Percentiles rank a stretch among this genome's conserved stretches.
phyloP scores from a whole-genome alignment of 2,329 filamentous ascomycete genomes.

The Stylonectria norvegica region DNA sequence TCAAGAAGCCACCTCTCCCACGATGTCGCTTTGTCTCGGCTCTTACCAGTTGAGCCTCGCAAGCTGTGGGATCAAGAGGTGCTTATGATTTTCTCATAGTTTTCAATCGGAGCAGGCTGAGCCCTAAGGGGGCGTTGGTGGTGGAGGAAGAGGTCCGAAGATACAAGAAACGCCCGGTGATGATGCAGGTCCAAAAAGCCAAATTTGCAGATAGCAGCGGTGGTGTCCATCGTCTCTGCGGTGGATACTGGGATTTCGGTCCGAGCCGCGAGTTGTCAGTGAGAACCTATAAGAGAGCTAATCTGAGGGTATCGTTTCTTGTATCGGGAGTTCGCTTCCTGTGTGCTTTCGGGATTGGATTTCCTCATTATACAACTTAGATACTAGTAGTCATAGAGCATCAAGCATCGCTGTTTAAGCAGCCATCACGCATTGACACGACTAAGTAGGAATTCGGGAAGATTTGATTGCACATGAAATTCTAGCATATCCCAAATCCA shows the following conservation, averaged over 20 bases:
- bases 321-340: too few species aligned
- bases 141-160: conserved; percentile 2
- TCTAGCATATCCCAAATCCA: not conserved
- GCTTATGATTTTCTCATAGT: conserved; percentile 43
- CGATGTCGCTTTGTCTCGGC: not conserved
- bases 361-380: not conserved
- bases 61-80: conserved; percentile 2
- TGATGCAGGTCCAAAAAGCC: conserved; percentile 55
- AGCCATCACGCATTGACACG: too few species aligned
- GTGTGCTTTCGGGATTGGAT: too few species aligned
- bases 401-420: too few species aligned
- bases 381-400: too few species aligned
- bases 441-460: too few species aligned
- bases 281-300: conserved; percentile 57
- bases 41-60: not conserved
- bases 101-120: conserved; percentile 53
- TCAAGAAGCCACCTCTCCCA: conserved; percentile 17
- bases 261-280: conserved; percentile 42
- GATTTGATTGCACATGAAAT: too few species aligned
- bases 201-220: conserved; percentile 53
- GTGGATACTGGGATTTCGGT: conserved; percentile 5
- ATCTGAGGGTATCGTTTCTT: conserved; percentile 46
- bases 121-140: conserved; percentile 1
- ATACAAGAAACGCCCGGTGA: conserved; percentile 40
- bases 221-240: conserved; percentile 10